Conservation (phyloP, 371 early-diverging fungal species). For the Rhizopus delemar region DNA sequence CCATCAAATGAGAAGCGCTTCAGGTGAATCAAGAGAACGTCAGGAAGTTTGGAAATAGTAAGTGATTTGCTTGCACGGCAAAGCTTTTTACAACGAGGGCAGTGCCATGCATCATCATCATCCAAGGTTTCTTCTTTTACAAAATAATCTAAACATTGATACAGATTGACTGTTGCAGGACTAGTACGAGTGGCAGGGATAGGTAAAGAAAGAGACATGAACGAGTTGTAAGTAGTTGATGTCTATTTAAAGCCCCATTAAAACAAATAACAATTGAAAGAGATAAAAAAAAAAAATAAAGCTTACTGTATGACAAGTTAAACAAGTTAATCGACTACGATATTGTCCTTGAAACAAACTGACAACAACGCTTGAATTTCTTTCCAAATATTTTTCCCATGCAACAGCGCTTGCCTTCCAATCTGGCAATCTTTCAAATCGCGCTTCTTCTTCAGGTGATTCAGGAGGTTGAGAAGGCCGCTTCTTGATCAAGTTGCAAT, state of each 20-base stretch:
- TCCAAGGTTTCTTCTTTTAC: slow-evolving; percentile 83
- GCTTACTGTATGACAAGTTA: slow-evolving; percentile 56
- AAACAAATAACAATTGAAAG: too few species aligned
- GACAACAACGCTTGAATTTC: slow-evolving; percentile 90
- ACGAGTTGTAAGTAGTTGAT: slow-evolving; percentile 88
- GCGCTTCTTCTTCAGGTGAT: slow-evolving; percentile 32
- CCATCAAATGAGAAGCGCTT: slow-evolving; percentile 94
- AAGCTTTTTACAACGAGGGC: slow-evolving; percentile 79
- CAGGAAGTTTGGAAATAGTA: slow-evolving; percentile 80
- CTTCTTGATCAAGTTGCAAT: slow-evolving; percentile 49
- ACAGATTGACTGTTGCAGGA: slow-evolving; percentile 55
- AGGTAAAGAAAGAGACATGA: slow-evolving; percentile 91
- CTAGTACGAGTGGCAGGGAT: slow-evolving; percentile 65
- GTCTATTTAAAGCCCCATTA: slow-evolving; percentile 49
- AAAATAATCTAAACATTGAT: slow-evolving; percentile 85
- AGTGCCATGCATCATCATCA: slow-evolving; percentile 87
- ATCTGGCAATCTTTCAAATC: slow-evolving; percentile 48
- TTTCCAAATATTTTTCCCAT: slow-evolving; percentile 77
- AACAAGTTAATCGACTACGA: slow-evolving; percentile 77
- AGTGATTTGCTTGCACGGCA: slow-evolving; percentile 78
- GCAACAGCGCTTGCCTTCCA: slow-evolving; percentile 64
- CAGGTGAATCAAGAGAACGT: slow-evolving; percentile 86
- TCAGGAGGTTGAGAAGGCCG: not conserved
- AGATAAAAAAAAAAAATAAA: too few species aligned
- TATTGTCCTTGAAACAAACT: slow-evolving; percentile 89